Evolutionary conservation across 805 yeast species (phyloP), one percentile per base, ranked within the genome.

Genomic region (Metschnikowia reukaufii): DNA sequence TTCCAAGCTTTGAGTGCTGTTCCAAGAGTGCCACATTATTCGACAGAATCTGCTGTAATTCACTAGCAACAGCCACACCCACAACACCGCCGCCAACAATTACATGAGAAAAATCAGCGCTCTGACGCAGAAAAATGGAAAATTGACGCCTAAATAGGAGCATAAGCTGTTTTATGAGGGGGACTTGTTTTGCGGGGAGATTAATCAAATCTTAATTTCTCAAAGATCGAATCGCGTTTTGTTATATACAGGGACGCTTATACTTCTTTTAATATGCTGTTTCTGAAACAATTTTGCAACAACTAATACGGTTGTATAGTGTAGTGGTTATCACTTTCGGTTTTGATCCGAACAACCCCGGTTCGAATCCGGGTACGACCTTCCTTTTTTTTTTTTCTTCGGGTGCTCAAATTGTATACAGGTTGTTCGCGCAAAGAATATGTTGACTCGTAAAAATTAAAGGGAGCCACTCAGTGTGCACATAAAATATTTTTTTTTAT

Each of bases 281-380:
- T 3, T 25, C 5, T 4, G 8, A 3, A 25, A 25, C 5, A 25
- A n/a, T n/a, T 25, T 4, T 4, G 5, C 8, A 4, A 16, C 4
- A 6, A 15, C 20, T 20, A 13, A 35, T 2, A 23, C 4, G 73
- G 73, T 68, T 67, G 72, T 79, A 78, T 82, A 81, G 86, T 82
- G 86, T 82, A 82, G 86, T 79, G 86, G 86, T 82, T 80, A 82
- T 82, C 86, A 82, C 87, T 74, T 74, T 80, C 79, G 86, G 86
- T 82, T 82, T 77, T 82, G 87, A 82, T 82, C 86, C 86, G 79
- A 68, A 73, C 82, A 79, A 82, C 86, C 85, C 86, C 86, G 81
- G 86, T 82, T 82, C 86, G 86, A 82, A 80, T 80, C 86, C 86
- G 86, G 86, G 86, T 78, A 79, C 78, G 87, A 81, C 85, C 86